phyloP scores from a whole-genome alignment of 2,329 filamentous ascomycete species.

The Hypoxylon sp. region DNA sequence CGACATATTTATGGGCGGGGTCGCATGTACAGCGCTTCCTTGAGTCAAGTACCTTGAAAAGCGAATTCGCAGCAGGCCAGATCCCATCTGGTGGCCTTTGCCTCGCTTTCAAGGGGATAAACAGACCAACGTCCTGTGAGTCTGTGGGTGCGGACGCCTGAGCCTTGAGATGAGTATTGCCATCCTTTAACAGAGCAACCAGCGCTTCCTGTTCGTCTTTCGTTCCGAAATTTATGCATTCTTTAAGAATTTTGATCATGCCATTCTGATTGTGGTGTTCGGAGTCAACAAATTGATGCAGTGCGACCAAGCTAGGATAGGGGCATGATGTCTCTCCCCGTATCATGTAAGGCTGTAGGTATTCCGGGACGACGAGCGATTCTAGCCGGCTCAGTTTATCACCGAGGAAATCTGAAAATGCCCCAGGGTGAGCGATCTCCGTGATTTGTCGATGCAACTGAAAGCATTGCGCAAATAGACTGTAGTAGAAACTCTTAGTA shows the following conservation, averaged over 20 bases:
- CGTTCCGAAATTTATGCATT: constrained; percentile 4
- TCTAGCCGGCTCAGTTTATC: neutral
- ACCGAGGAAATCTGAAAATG: neutral
- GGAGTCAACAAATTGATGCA: neutral
- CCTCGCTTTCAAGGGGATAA: constrained; percentile 4
- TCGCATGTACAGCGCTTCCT: constrained; percentile 21
- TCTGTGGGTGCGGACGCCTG: neutral
- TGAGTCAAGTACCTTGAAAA: constrained; percentile 15
- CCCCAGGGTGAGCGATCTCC: neutral
- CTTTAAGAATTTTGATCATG: neutral
- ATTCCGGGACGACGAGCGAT: neutral
- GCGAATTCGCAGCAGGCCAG: constrained; percentile 12
- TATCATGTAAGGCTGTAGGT: neutral
- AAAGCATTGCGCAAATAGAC: constrained; percentile 5
- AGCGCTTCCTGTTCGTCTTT: neutral
- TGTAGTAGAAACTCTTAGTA: constrained; percentile 11
- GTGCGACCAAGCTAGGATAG: constrained; percentile 9
- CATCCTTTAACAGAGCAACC: constrained; percentile 4
- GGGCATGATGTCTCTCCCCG: neutral
- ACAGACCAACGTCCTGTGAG: neutral
- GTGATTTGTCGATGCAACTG: constrained; percentile 5
- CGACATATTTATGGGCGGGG: constrained; percentile 10
- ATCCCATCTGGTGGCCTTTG: constrained; percentile 13
- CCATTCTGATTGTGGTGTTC: constrained; percentile 1
- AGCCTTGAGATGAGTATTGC: constrained; percentile 4